Conservation (phyloP, 2,329 filamentous ascomycete genomes). For the Aspergillus phoenicis region DNA sequence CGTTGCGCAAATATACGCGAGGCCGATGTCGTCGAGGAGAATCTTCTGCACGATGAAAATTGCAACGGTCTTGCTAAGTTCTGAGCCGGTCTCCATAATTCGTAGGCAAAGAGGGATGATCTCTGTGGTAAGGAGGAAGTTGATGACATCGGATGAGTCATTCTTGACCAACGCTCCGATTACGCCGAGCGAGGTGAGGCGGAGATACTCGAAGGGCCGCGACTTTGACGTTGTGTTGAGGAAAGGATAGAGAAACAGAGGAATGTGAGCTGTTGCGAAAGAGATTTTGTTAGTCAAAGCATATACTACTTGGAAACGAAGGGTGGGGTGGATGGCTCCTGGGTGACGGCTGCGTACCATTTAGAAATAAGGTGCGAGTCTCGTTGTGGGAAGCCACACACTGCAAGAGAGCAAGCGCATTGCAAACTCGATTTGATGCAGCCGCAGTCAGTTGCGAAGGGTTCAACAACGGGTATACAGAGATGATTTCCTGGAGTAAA, state of each 20-base stretch:
- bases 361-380: slow-evolving; percentile 88
- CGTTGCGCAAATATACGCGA: slow-evolving; percentile 98
- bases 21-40: slow-evolving; percentile 88
- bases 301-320: neutral
- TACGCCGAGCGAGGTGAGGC: slow-evolving; percentile 91
- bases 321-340: neutral
- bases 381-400: slow-evolving; percentile 98
- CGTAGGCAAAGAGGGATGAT: slow-evolving; percentile 96
- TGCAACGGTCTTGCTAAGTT: slow-evolving; percentile 97
- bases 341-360: slow-evolving; percentile 61
- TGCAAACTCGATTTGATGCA: slow-evolving; percentile 96
- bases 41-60: slow-evolving; percentile 99
- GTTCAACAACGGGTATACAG: slow-evolving; percentile 94
- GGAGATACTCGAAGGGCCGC: slow-evolving; percentile 93
- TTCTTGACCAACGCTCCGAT: slow-evolving; percentile 98
- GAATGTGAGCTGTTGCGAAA: slow-evolving; percentile 75
- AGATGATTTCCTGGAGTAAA: slow-evolving; percentile 96
- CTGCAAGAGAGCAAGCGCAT: slow-evolving; percentile 90
- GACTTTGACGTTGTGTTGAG: slow-evolving; percentile 99
- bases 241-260: slow-evolving; percentile 95
- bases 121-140: slow-evolving; percentile 96
- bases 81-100: slow-evolving; percentile 98
- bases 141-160: slow-evolving; percentile 97
- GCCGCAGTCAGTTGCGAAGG: slow-evolving; percentile 95
- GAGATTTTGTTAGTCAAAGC: slow-evolving; percentile 12